Evolutionary conservation across 768 basidiomycete genomes (phyloP).

Genomic region (Pleurotus tuber-regium): DNA sequence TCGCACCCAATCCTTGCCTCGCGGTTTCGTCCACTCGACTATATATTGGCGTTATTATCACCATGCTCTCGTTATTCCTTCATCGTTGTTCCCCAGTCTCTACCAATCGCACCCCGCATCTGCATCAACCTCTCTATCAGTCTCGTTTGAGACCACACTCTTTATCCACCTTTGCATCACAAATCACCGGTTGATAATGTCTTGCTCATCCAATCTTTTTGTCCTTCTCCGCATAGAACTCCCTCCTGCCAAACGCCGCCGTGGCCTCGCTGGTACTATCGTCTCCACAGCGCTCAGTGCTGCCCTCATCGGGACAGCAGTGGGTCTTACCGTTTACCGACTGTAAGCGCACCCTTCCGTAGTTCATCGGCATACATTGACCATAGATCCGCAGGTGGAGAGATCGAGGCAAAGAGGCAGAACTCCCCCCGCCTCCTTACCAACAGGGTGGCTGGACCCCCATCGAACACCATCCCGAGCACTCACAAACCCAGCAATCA

Average conservation of each 20-base stretch:
- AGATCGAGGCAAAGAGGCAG: constrained; percentile 62
- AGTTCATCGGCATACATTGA: constrained; percentile 6
- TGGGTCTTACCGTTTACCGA: constrained; percentile 84
- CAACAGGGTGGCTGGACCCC: constrained; percentile 58
- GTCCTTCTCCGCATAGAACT: constrained; percentile 62
- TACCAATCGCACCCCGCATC: constrained; percentile 11
- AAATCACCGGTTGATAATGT: constrained; percentile 20
- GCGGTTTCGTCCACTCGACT: constrained; percentile 5
- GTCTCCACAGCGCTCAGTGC: constrained; percentile 83
- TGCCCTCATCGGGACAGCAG: constrained; percentile 82
- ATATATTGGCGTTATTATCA: no score
- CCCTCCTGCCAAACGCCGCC: constrained; percentile 74
- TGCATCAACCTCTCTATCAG: constrained; percentile 13
- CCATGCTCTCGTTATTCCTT: constrained; percentile 7
- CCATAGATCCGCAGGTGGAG: constrained; percentile 57
- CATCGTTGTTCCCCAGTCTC: constrained; percentile 15
- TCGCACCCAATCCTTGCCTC: constrained; percentile 13
- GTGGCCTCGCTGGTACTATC: constrained; percentile 78
- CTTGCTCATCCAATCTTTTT: constrained; percentile 32
- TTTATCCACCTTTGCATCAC: constrained; percentile 18
- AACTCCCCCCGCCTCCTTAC: constrained; percentile 61
- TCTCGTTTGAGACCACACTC: constrained; percentile 5
- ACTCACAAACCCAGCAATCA: constrained; percentile 14
- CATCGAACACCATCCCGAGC: constrained; percentile 22
- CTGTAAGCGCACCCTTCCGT: constrained; percentile 50